Conservation (phyloP, 164 flowering plant genomes). For the Magnolia changhungtana region DNA sequence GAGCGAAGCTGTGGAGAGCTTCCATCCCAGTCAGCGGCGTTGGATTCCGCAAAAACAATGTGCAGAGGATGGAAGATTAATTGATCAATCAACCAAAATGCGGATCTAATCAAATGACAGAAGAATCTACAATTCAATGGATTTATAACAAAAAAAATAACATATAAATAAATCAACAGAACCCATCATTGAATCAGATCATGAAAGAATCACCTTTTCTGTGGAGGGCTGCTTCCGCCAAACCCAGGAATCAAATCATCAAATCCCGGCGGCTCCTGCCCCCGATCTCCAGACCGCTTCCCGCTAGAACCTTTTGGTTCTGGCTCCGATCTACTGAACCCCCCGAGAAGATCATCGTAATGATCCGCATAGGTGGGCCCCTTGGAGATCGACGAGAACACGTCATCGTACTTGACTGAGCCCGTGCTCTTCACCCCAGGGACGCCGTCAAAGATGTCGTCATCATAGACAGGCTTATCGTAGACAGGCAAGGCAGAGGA, state of each 20-base stretch:
- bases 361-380: conserved; percentile 21
- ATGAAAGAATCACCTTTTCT: conserved; percentile 26
- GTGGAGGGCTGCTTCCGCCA: conserved; percentile 33
- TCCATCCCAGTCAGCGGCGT: too few relatives aligned
- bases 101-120: neutral
- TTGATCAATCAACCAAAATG: neutral
- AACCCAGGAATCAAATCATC: conserved; percentile 62
- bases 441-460: conserved; percentile 59
- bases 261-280: conserved; percentile 31
- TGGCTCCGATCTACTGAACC: conserved; percentile 30
- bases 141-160: too few relatives aligned
- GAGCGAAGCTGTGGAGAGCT: too few relatives aligned
- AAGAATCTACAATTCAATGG: neutral
- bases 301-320: conserved; percentile 20
- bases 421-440: conserved; percentile 48
- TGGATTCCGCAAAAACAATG: too few relatives aligned
- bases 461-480: conserved; percentile 73
- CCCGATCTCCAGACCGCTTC: conserved; percentile 17
- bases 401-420: conserved; percentile 39
- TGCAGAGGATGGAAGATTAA: too few relatives aligned
- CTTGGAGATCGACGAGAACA: conserved; percentile 39
- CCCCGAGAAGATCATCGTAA: conserved; percentile 59
- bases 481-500: conserved; percentile 40
- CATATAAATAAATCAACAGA: neutral
- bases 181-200: neutral